Evolutionary conservation across 768 basidiomycete species (phyloP).

Genomic region (Lactifluus volemus): DNA sequence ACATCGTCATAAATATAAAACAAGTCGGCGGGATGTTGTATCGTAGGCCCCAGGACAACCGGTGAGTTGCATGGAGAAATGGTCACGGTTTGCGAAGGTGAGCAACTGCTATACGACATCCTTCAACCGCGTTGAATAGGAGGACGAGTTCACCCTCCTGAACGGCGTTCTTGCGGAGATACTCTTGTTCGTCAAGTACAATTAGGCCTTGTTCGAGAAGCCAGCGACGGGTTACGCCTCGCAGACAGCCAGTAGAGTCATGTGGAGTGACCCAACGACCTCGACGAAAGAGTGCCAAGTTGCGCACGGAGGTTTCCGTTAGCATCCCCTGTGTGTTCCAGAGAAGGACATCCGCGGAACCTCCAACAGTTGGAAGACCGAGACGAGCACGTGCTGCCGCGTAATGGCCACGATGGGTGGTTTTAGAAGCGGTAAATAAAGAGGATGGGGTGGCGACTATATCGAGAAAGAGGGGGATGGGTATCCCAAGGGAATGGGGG

Average conservation of each 20-base stretch:
- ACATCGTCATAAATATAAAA: too few relatives aligned
- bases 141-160: slow-evolving; percentile 51
- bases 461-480: slow-evolving; percentile 48
- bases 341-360: slow-evolving; percentile 49
- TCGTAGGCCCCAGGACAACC: neutral
- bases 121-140: slow-evolving; percentile 64
- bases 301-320: slow-evolving; percentile 64
- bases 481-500: slow-evolving; percentile 22
- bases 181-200: slow-evolving; percentile 25
- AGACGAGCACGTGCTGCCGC: slow-evolving; percentile 53
- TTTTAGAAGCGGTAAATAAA: slow-evolving; percentile 60
- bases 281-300: slow-evolving; percentile 56
- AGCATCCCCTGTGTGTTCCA: slow-evolving; percentile 42
- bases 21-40: neutral
- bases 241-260: slow-evolving; percentile 54
- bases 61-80: neutral
- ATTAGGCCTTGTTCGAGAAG: slow-evolving; percentile 53
- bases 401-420: slow-evolving; percentile 53
- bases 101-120: slow-evolving; percentile 44
- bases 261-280: slow-evolving; percentile 60
- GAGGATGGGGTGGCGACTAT: slow-evolving; percentile 43
- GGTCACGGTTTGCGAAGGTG: neutral
- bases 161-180: slow-evolving; percentile 29
- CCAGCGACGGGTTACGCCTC: slow-evolving; percentile 62
- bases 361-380: slow-evolving; percentile 25